Evolutionary conservation across 108 stramenopile genomes (phyloP), one percentile per base, ranked within the genome.

Genomic region (Cylindrotheca fusiformis): DNA sequence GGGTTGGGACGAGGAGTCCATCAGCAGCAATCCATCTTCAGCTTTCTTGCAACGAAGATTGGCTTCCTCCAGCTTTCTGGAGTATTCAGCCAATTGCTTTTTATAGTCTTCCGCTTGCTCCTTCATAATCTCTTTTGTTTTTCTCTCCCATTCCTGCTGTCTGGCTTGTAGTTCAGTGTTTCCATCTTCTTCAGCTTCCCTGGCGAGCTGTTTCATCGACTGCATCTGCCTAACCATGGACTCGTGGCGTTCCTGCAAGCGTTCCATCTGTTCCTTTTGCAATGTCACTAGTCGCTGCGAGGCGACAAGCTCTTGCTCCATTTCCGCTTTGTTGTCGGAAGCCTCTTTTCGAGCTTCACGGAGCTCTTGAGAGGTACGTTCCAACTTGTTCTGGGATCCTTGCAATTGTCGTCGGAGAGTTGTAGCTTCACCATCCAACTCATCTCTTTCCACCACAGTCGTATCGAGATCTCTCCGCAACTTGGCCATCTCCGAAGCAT

Each of bases 231-330:
- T 22, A 26, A 58, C 63, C 1, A 77, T 47, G 49, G 50, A 48
- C 41, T 83, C 75, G 41, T 68, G 58, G 44, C 72, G 67, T 49
- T 82, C 72, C 48, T 84, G 55, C 52, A 81, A 58, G 22, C 79
- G 66, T 2, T 76, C 41, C 67, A 86, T 61, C 30, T 83, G 74
- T 52, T 85, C 76, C 53, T 86, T 84, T 67, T 88, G 88, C 62
- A 88, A 32, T 32, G 57, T 54, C 3, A 81, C 74, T 55, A 92
- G 65, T 49, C 72, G 62, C 17, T 85, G 73, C 28, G 86, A 79
- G 47, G 77, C 71, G 63, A 65, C 55, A 53, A 85, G 52, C 59
- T 84, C 84, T 46, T 65, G 65, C 51, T 86, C 77, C 47, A 71
- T 36, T 33, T 48, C 62, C 46, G 83, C 67, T 26, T 67, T 48